Conservation (phyloP, 352 stramenopile genomes). For the Globisporangium barbulae region DNA sequence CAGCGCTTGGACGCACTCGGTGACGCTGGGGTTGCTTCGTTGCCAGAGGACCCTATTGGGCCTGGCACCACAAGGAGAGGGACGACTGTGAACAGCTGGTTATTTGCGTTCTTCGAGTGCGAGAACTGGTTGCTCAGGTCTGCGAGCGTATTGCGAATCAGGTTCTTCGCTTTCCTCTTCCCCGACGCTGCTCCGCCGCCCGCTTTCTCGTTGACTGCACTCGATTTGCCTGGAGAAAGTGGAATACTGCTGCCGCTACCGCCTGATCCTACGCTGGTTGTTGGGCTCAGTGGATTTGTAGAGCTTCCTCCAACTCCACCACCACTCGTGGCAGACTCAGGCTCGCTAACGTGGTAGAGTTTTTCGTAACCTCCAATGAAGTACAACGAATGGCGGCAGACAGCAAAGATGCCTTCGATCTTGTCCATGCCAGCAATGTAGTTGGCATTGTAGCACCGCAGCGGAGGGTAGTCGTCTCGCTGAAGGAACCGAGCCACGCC, state of each 20-base stretch:
- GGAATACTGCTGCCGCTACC: constrained; percentile 10
- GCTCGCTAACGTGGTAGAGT: constrained; percentile 26
- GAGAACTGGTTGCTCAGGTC: constrained; percentile 50
- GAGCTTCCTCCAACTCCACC: constrained; percentile 3
- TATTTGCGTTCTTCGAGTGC: constrained; percentile 28
- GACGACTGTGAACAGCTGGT: constrained; percentile 46
- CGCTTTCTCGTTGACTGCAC: background rate
- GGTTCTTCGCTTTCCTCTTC: constrained; percentile 50
- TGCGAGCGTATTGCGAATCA: constrained; percentile 47
- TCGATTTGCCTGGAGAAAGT: constrained; percentile 22
- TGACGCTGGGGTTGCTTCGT: background rate
- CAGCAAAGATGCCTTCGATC: constrained; percentile 46
- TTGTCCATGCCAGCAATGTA: constrained; percentile 63
- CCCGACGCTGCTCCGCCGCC: constrained; percentile 4
- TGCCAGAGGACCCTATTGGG: background rate
- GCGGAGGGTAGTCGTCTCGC: constrained; percentile 58
- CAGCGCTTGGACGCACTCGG: constrained; percentile 31
- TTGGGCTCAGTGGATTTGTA: constrained; percentile 14
- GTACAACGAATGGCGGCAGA: constrained; percentile 54
- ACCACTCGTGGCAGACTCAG: background rate
- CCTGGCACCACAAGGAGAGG: constrained; percentile 17
- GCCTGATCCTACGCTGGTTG: background rate
- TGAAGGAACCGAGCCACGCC: constrained; percentile 59
- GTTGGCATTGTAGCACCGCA: constrained; percentile 52
- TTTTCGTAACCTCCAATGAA: constrained; percentile 71